Percentiles rank a stretch among this genome's conserved stretches.
Conservation (phyloP, 169 alveolate genomes). For the Neospora caninum region DNA sequence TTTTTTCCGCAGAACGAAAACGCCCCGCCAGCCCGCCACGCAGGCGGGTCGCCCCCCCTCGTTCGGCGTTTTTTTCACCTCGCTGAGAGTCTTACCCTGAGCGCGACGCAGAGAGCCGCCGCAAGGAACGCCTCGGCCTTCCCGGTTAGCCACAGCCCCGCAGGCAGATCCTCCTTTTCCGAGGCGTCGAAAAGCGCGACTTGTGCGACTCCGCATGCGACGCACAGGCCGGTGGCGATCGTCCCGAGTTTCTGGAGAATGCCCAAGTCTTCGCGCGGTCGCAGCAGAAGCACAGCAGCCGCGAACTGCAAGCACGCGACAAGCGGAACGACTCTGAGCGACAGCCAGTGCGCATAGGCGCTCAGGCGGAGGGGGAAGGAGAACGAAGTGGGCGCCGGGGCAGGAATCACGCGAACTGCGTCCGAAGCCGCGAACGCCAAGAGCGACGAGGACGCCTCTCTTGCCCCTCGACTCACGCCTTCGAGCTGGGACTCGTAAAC, state of each 20-base stretch:
- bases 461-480: background rate
- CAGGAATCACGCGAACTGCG: background rate
- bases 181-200: background rate
- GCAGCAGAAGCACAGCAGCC: background rate
- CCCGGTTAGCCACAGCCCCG: background rate
- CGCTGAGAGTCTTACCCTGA: background rate
- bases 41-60: too few relatives aligned
- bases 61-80: too few relatives aligned
- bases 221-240: background rate
- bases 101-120: background rate
- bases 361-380: background rate
- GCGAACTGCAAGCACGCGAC: background rate
- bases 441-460: background rate
- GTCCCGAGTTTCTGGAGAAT: background rate
- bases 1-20: too few relatives aligned
- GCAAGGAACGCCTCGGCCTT: background rate
- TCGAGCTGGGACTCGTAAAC: background rate
- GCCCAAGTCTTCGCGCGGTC: background rate
- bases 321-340: background rate
- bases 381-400: background rate
- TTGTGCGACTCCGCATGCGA: background rate
- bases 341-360: constrained; percentile 15
- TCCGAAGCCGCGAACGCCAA: background rate
- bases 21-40: too few relatives aligned
- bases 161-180: background rate